Base-by-base conservation (phyloP, 208 protist species). In the Trypanosoma lewisi region DNA sequence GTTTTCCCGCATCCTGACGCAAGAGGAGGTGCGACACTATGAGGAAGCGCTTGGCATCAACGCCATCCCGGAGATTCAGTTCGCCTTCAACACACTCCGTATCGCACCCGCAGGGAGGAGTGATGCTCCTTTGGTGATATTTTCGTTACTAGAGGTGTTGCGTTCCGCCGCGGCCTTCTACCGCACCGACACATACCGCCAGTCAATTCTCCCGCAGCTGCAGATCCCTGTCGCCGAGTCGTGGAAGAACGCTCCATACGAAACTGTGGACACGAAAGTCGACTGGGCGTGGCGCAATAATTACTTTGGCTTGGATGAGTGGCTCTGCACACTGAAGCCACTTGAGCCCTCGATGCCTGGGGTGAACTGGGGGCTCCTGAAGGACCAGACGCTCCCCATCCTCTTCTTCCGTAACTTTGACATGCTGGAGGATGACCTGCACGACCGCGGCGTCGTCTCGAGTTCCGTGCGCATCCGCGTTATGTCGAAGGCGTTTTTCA, bases 251-350 rank as follows among this genome's bases (percentile, higher is more conserved):
- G 67, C 76, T n/a, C 53, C 69, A 34, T 89, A 83, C 57, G 70
- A 57, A 16, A 61, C 65, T 42, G 79, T 83, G 73, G 89, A 95
- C 52, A 63, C 85, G 1, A 78, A 75, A 33, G 75, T 95, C 11
- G 89, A 95, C 71, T 95, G 89, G 89, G 85, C 79, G 31, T 95
- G 85, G 84, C 78, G 89, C 28, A 88, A 90, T 49, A 57, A 88
- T 53, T 93, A 76, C 67, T 88, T 73, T 63, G 89, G 85, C 3
- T 58, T 85, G n/a, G 30, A 69, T 45, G 25, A 63, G 16, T 7
- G 23, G 16, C 28, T 23, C 12, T 73, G 67, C 27, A 39, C 14
- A 28, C 34, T 73, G 42, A 31, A 47, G 44, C 67, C 63, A 27
- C 73, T 81, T 8, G 71, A 67, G 17, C 65, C 66, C 4, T 68